A percentile compares a stretch with the other conserved stretches of the same genome.
Evolutionary conservation across 108 stramenopile species (phyloP).

Genomic region (Fistulifera pelliculosa): DNA sequence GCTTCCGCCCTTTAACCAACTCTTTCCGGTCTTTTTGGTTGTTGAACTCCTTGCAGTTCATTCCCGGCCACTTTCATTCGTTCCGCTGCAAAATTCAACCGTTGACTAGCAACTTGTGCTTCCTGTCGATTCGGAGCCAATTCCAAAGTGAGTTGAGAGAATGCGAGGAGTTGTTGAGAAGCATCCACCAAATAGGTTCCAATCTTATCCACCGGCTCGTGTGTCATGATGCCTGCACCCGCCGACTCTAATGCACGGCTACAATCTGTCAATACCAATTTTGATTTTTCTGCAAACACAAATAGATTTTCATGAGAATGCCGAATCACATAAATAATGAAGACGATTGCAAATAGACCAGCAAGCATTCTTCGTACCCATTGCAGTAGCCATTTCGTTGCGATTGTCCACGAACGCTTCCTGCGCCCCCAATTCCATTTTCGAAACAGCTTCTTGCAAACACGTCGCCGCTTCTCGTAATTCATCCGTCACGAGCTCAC

Average conservation of each 20-base stretch:
- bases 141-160: conserved; percentile 11
- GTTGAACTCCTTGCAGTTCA: conserved; percentile 34
- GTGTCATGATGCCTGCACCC: conserved; percentile 40
- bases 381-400: conserved; percentile 13
- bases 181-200: conserved; percentile 29
- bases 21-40: conserved; percentile 40
- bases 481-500: conserved; percentile 69
- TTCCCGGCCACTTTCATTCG: conserved; percentile 57
- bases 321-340: too few relatives aligned
- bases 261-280: conserved; percentile 4
- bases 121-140: conserved; percentile 17
- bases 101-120: conserved; percentile 32
- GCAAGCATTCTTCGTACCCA: conserved; percentile 8
- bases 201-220: conserved; percentile 24
- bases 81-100: conserved; percentile 61
- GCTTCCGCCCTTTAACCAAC: conserved; percentile 49
- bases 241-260: conserved; percentile 33
- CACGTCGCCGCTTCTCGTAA: conserved; percentile 69
- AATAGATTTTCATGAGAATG: too few relatives aligned
- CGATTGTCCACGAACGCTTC: conserved; percentile 44
- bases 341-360: conserved; percentile 18
- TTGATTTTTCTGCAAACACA: conserved; percentile 3
- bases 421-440: conserved; percentile 30
- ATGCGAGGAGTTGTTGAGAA: conserved; percentile 24
- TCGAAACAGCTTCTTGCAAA: conserved; percentile 36